Evolutionary conservation across 1,284 basidiomycete genomes (phyloP).

Genomic region (Ganoderma boninense): DNA sequence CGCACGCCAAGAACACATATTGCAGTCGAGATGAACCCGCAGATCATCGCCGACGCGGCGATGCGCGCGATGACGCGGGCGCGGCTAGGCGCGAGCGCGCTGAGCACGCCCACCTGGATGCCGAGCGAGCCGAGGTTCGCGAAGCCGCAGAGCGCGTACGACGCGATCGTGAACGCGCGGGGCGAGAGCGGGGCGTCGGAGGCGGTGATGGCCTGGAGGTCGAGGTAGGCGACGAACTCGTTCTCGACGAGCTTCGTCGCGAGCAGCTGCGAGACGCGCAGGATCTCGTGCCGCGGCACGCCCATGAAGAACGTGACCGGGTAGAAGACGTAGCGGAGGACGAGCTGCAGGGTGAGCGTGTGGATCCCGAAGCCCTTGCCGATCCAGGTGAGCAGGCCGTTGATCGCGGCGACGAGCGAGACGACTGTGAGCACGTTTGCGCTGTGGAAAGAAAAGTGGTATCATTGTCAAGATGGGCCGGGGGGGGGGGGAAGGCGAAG

Average conservation of each 20-base stretch:
- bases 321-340: constrained; percentile 89
- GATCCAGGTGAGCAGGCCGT: constrained; percentile 90
- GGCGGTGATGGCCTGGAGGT: constrained; percentile 61
- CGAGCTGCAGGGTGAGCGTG: constrained; percentile 83
- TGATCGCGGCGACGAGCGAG: constrained; percentile 82
- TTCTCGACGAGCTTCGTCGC: constrained; percentile 90
- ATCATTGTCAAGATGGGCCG: neutral
- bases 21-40: constrained; percentile 77
- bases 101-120: constrained; percentile 91
- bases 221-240: constrained; percentile 85
- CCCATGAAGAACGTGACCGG: constrained; percentile 88
- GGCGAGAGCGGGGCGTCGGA: constrained; percentile 65
- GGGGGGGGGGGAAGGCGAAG: constrained; percentile 5
- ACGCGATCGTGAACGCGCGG: constrained; percentile 81
- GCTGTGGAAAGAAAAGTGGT: no score
- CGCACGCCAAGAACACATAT: no score
- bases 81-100: constrained; percentile 83
- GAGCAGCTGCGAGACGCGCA: constrained; percentile 80
- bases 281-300: constrained; percentile 77
- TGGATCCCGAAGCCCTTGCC: constrained; percentile 88
- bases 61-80: constrained; percentile 75
- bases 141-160: constrained; percentile 90
- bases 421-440: constrained; percentile 85
- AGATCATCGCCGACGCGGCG: constrained; percentile 82
- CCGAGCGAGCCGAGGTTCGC: constrained; percentile 89